Percentiles rank a stretch among this genome's conserved stretches.
These are phyloP conservation scores for Colletotrichum destructivum DNA, from an alignment of 2,329 filamentous ascomycete species.

Conservation along the genomic window DNA sequence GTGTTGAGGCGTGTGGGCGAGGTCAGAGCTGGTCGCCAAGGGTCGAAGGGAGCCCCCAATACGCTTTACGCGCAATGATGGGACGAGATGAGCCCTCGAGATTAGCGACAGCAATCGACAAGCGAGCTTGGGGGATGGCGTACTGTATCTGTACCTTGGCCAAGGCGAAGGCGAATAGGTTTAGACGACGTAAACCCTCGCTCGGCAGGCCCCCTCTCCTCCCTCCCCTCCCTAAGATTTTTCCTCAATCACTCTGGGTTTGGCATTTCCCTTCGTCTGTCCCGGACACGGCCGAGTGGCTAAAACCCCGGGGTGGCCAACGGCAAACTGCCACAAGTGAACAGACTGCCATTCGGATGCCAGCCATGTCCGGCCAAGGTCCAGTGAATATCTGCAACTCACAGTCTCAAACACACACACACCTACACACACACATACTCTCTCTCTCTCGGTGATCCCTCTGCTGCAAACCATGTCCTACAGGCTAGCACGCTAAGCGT, in stretches of 20 bases:
- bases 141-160: too few species aligned
- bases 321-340: slow-evolving; percentile 3
- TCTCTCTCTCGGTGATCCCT: not conserved
- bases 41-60: not conserved
- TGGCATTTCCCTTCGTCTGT: not conserved
- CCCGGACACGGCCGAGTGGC: slow-evolving; percentile 12
- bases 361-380: not conserved
- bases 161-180: too few species aligned
- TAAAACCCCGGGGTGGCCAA: not conserved
- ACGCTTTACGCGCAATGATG: slow-evolving; percentile 1
- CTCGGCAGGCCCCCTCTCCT: too few species aligned
- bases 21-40: not conserved
- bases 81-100: slow-evolving; percentile 28
- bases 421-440: too few species aligned
- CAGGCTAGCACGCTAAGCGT: not conserved
- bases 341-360: too few species aligned
- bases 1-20: too few species aligned
- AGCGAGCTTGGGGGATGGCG: not conserved
- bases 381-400: not conserved
- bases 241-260: too few species aligned
- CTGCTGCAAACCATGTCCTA: not conserved
- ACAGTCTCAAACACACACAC: not conserved
- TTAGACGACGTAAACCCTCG: too few species aligned
- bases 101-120: slow-evolving; percentile 11
- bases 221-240: too few species aligned